Percentiles rank a stretch among this genome's conserved stretches.
Evolutionary conservation across 2,329 filamentous ascomycete genomes (phyloP).

Genomic region (Penicillium brasilianum): DNA sequence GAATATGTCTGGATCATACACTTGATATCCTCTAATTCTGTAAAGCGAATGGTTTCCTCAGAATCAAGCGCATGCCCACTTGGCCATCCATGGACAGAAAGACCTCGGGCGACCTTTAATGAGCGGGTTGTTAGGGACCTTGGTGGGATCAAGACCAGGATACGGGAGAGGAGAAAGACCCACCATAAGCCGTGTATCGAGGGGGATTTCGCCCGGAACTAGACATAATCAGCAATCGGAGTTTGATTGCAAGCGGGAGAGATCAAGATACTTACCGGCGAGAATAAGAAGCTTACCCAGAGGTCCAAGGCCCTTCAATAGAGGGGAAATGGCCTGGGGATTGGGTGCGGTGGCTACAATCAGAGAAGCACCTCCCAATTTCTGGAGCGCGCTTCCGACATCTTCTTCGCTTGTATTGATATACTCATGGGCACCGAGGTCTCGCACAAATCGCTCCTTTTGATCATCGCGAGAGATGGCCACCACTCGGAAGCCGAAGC

Average conservation of each 20-base stretch:
- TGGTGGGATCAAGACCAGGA: neutral
- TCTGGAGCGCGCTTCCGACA: slow-evolving; percentile 40
- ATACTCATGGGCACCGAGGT: slow-evolving; percentile 63
- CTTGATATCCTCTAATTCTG: slow-evolving; percentile 55
- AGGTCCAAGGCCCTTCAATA: slow-evolving; percentile 42
- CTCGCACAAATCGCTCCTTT: slow-evolving; percentile 60
- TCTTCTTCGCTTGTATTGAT: slow-evolving; percentile 47
- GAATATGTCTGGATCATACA: slow-evolving; percentile 61
- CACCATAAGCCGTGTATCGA: slow-evolving; percentile 25
- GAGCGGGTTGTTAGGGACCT: neutral
- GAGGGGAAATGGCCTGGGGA: slow-evolving; percentile 38
- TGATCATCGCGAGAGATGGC: slow-evolving; percentile 55
- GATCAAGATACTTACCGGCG: slow-evolving; percentile 31
- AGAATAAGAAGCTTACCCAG: slow-evolving; percentile 45
- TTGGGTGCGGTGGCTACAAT: slow-evolving; percentile 48
- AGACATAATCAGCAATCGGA: slow-evolving; percentile 10
- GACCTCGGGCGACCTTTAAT: slow-evolving; percentile 51
- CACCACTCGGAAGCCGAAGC: slow-evolving; percentile 59
- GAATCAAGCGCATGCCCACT: slow-evolving; percentile 58
- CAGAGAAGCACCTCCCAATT: slow-evolving; percentile 42
- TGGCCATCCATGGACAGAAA: slow-evolving; percentile 59
- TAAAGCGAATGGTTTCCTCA: slow-evolving; percentile 55
- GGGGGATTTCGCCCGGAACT: slow-evolving; percentile 21
- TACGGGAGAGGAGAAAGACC: slow-evolving; percentile 6
- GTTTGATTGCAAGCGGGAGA: no score